Conservation (phyloP, 1,139 yeast genomes). For the Nadsonia starkeyi-henricii region DNA sequence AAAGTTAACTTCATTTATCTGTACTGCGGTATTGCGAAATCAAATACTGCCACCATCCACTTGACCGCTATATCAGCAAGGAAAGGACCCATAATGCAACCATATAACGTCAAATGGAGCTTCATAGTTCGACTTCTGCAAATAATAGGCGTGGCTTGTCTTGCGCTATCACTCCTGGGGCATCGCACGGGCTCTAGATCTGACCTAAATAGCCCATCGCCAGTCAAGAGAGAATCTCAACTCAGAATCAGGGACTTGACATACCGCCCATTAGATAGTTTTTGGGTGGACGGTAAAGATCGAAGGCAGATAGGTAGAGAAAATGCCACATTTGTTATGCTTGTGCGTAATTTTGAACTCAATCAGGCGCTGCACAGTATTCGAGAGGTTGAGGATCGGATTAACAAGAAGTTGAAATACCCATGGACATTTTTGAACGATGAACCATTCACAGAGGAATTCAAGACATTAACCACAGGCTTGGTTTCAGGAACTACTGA, state of each 20-base stretch:
- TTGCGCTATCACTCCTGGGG: no score
- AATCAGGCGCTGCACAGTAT: conserved; percentile 50
- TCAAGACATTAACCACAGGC: conserved; percentile 46
- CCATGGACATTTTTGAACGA: conserved; percentile 90
- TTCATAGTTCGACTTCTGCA: no score
- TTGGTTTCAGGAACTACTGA: conserved; percentile 77
- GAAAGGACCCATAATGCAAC: not conserved
- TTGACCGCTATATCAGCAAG: not conserved
- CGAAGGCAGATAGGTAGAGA: conserved; percentile 32
- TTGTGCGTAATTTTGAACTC: conserved; percentile 57
- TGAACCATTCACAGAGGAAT: conserved; percentile 56
- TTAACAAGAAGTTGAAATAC: conserved; percentile 38
- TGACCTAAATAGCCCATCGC: not conserved
- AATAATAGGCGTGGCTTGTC: no score
- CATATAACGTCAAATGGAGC: not conserved
- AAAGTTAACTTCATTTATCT: no score
- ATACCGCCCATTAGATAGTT: conserved; percentile 14
- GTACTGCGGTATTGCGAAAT: no score
- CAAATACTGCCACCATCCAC: no score
- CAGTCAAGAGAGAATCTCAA: not conserved
- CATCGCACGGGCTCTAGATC: not conserved
- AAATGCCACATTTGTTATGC: conserved; percentile 56
- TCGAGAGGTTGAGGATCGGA: conserved; percentile 47
- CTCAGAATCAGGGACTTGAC: conserved; percentile 13
- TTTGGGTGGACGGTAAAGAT: conserved; percentile 13